Base-by-base conservation (phyloP, 192 early-diverging fungal species). In the Backusella tarrabulga region DNA sequence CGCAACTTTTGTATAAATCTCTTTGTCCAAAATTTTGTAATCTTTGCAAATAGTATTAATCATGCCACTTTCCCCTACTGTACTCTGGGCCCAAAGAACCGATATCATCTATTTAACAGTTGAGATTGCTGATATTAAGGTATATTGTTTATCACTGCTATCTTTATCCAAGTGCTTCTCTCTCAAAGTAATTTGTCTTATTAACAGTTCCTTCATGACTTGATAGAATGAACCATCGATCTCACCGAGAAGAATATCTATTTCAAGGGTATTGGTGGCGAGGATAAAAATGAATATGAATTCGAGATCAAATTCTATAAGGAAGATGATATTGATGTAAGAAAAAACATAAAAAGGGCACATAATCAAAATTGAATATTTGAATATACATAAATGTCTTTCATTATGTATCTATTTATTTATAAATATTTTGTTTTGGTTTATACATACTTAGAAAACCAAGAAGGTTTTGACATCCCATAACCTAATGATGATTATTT, bases 21-120 rank as follows among this genome's bases (percentile, higher is more conserved):
- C 29, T 1, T 32, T 32, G 2, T 1, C 29, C 29, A 32, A 32
- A 32, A 32, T 32, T 32, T 32, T 32, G 29, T 32, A 32, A 32
- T 32, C 29, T 32, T 32, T 0, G 2, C 29, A 32, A 50, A n/a
- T 44, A 44, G 15, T 17, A 44, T 44, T 46, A 72, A 46, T 29
- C 40, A 86, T 81, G 77, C 52, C 83, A 72, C 76, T 91, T 36
- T 82, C 85, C 76, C 92, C 93, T 44, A 83, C 81, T 80, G 93
- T 96, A 74, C 90, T 95, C 79, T 98, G 97, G 96, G 97, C 97
- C 34, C 96, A 98, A 82, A 90, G 93, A 79, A 83, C 88, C 50
- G 90, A 94, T 72, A 82, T 93, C 72, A 76, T 97, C 76, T 97
- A 90, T 82, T 75, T 98, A 23, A 98, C 97, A 6, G 89, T 98